A percentile compares a stretch with the other conserved stretches of the same genome.
These are phyloP conservation scores for Cyclotella baltica DNA, from an alignment of 108 stramenopile genomes.

Conservation along the genomic window DNA sequence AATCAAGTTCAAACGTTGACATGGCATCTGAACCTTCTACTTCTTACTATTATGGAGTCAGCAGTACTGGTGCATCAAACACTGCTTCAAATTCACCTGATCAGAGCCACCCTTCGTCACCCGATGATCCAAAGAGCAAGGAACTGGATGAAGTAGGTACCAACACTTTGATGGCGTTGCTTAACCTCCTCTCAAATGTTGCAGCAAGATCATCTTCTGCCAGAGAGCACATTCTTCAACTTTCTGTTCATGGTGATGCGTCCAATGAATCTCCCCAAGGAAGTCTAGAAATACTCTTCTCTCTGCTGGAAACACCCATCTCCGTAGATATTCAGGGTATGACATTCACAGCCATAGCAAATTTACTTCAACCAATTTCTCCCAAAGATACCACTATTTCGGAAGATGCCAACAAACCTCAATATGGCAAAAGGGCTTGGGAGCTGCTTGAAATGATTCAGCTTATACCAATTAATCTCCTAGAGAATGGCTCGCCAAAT, in stretches of 20 bases:
- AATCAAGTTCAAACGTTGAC: conserved; percentile 25
- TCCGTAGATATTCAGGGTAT: conserved; percentile 66
- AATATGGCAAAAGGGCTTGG: conserved; percentile 65
- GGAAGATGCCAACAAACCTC: conserved; percentile 27
- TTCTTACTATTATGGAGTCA: conserved; percentile 81
- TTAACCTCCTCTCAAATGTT: conserved; percentile 71
- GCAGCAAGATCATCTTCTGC: conserved; percentile 56
- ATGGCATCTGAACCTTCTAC: conserved; percentile 44
- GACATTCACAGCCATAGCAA: conserved; percentile 76
- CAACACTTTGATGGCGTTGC: conserved; percentile 49
- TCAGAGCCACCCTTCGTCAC: conserved; percentile 22
- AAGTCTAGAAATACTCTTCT: conserved; percentile 72
- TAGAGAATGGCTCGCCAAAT: conserved; percentile 60
- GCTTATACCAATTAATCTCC: conserved; percentile 66
- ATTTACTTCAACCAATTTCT: conserved; percentile 57
- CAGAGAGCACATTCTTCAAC: conserved; percentile 54
- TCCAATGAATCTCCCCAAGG: conserved; percentile 54
- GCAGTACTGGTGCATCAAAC: conserved; percentile 34
- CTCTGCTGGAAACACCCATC: conserved; percentile 64
- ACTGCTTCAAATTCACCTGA: conserved; percentile 23
- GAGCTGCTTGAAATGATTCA: conserved; percentile 78
- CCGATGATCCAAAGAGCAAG: conserved; percentile 48
- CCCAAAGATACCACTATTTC: background rate
- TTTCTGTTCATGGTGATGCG: conserved; percentile 40
- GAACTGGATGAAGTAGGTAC: conserved; percentile 68